Conservation (phyloP, 768 basidiomycete species). For the Kwoniella bestiolae region DNA sequence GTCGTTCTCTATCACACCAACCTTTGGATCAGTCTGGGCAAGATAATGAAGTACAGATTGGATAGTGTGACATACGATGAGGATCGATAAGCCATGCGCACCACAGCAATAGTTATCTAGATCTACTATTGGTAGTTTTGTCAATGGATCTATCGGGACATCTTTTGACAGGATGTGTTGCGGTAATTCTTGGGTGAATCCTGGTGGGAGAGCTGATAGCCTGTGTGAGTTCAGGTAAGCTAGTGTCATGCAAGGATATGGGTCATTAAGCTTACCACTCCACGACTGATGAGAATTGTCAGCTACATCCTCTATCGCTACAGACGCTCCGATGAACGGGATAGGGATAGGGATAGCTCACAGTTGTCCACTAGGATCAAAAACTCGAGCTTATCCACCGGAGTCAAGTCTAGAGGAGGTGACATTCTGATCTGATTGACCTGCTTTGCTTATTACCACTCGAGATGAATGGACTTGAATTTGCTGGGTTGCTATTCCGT, state of each 20-base stretch:
- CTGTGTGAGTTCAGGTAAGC: conserved; percentile 56
- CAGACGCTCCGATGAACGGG: neutral
- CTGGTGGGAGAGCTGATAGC: conserved; percentile 79
- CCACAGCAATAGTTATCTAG: conserved; percentile 76
- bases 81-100: conserved; percentile 81
- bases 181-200: conserved; percentile 73
- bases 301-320: neutral
- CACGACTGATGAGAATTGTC: conserved; percentile 54
- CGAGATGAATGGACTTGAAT: no score
- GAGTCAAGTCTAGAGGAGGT: conserved; percentile 15
- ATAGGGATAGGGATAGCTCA: conserved; percentile 8
- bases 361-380: conserved; percentile 34
- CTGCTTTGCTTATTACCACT: no score
- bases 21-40: neutral
- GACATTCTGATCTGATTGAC: neutral
- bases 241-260: neutral
- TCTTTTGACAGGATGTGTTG: conserved; percentile 63
- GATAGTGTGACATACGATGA: conserved; percentile 71
- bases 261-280: conserved; percentile 67
- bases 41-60: neutral
- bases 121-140: conserved; percentile 70
- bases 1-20: conserved; percentile 65
- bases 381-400: conserved; percentile 39
- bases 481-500: no score
- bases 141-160: conserved; percentile 60